Evolutionary conservation across 352 stramenopile genomes (phyloP).

Genomic region (Pythium volutum): DNA sequence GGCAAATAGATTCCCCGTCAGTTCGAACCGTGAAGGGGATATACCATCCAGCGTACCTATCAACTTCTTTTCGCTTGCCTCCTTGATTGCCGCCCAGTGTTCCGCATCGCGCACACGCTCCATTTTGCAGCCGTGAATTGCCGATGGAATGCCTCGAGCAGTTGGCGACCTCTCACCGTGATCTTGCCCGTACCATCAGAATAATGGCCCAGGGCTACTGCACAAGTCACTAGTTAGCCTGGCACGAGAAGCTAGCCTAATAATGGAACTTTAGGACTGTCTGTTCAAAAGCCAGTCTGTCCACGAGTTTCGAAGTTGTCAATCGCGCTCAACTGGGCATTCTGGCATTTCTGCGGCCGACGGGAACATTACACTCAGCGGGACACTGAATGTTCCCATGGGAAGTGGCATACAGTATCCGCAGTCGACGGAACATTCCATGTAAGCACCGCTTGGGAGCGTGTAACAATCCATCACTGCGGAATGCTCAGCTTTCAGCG

Average conservation of each 20-base stretch:
- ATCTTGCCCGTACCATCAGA: background rate
- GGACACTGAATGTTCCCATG: background rate
- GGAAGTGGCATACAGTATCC: no score
- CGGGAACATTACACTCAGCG: background rate
- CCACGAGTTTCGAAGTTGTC: no score
- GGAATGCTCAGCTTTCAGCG: no score
- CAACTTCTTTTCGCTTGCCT: conserved; percentile 62
- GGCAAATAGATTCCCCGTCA: background rate
- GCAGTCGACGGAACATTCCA: no score
- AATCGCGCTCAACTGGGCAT: no score
- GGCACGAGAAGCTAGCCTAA: background rate
- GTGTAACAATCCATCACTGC: no score
- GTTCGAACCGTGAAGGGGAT: background rate
- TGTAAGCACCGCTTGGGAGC: no score
- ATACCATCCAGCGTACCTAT: conserved; percentile 31
- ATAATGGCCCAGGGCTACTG: background rate
- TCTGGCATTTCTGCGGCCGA: no score
- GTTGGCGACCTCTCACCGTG: conserved; percentile 15
- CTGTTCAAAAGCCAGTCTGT: background rate
- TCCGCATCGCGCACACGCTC: conserved; percentile 56
- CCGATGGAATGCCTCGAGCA: background rate
- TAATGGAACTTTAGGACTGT: background rate
- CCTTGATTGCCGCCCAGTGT: conserved; percentile 51
- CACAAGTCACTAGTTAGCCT: no score
- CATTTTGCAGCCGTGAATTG: conserved; percentile 9